Evolutionary conservation across 2,329 filamentous ascomycete species (phyloP).

Genomic region (Lachnellula arida): DNA sequence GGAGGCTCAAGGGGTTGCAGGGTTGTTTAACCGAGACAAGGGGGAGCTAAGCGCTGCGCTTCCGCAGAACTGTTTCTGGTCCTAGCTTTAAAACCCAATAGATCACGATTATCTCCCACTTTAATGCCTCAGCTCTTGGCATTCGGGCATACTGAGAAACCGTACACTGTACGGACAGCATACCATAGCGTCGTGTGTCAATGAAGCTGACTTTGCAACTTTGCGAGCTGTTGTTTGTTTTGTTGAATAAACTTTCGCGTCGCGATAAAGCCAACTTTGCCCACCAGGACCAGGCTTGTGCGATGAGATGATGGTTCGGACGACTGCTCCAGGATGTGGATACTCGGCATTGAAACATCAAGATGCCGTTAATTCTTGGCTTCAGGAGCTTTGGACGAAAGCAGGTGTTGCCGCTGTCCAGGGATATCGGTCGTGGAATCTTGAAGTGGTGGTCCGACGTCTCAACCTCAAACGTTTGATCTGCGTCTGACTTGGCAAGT

Average conservation of each 20-base stretch:
- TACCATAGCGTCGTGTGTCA: no score
- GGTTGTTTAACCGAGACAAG: background rate
- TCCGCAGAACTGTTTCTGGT: background rate
- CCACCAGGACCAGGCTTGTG: no score
- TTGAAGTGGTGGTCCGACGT: background rate
- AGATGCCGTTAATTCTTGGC: background rate
- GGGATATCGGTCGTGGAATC: background rate
- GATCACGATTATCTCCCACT: background rate
- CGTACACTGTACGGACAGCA: no score
- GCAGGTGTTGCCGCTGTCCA: conserved; percentile 4
- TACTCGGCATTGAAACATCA: background rate
- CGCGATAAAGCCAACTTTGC: no score
- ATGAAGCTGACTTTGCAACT: no score
- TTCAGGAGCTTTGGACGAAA: conserved; percentile 1
- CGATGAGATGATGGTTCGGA: no score
- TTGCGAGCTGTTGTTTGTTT: no score
- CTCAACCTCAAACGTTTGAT: background rate
- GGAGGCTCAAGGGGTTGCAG: background rate
- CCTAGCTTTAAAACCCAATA: background rate
- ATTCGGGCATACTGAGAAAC: background rate
- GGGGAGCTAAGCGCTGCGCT: background rate
- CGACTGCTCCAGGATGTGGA: no score
- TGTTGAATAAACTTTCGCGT: no score
- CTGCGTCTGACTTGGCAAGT: background rate
- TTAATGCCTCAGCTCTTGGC: background rate